Conservation (phyloP, 1,284 basidiomycete genomes). For the Cryptococcus jaspeensis region DNA sequence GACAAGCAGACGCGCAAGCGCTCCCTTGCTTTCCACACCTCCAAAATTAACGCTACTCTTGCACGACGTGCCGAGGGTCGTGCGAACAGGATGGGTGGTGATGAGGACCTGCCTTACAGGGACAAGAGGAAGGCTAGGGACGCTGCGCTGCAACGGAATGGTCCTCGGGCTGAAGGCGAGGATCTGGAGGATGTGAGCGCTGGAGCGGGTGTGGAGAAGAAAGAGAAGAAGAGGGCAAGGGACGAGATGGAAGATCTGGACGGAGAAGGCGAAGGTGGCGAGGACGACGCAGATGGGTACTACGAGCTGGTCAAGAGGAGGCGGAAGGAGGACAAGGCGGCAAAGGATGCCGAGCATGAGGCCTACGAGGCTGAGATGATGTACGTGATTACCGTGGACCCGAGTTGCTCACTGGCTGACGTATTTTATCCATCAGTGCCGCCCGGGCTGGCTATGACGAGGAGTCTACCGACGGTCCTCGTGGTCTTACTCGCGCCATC, state of each 20-base stretch:
- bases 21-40: constrained; percentile 84
- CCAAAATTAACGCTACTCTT: constrained; percentile 76
- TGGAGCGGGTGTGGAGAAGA: constrained; percentile 14
- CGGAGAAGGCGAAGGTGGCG: constrained; percentile 51
- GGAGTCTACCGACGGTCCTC: constrained; percentile 65
- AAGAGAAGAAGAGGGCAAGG: constrained; percentile 55
- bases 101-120: constrained; percentile 67
- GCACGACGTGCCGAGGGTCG: constrained; percentile 68
- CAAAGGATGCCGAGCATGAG: constrained; percentile 79
- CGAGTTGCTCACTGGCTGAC: not conserved
- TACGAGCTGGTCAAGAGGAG: constrained; percentile 80
- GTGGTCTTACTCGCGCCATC: constrained; percentile 82
- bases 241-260: constrained; percentile 54
- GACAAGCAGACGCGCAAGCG: constrained; percentile 80
- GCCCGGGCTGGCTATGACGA: constrained; percentile 54
- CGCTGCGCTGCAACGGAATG: constrained; percentile 53
- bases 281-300: constrained; percentile 64
- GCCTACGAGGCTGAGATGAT: constrained; percentile 61
- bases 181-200: constrained; percentile 44
- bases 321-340: constrained; percentile 68
- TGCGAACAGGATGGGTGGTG: constrained; percentile 59
- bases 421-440: constrained; percentile 1
- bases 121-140: constrained; percentile 53
- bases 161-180: constrained; percentile 37
- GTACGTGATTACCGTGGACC: constrained; percentile 53